Conservation (phyloP, 2,329 filamentous ascomycete species). For the Moelleriella libera region DNA sequence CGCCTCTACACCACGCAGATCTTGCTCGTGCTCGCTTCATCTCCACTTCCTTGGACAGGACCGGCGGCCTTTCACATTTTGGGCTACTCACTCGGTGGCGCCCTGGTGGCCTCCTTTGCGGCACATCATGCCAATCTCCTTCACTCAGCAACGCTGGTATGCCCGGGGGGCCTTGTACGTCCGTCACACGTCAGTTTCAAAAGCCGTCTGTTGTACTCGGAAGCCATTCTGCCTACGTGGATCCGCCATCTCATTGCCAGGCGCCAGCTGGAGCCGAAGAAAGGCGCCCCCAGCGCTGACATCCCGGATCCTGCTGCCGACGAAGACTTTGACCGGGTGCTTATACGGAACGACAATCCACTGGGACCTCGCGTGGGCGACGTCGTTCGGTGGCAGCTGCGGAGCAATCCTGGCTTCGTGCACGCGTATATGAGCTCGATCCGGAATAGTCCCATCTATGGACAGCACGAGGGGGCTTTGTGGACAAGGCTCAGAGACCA, state of each 20-base stretch:
- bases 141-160: conserved; percentile 49
- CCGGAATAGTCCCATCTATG: conserved; percentile 53
- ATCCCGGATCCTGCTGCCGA: conserved; percentile 22
- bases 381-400: conserved; percentile 57
- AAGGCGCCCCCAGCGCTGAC: conserved; percentile 15
- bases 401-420: conserved; percentile 52
- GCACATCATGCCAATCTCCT: conserved; percentile 53
- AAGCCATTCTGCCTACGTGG: conserved; percentile 42
- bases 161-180: conserved; percentile 56
- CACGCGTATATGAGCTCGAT: conserved; percentile 58
- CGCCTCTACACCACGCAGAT: conserved; percentile 54
- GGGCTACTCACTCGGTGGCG: conserved; percentile 72
- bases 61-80: conserved; percentile 51
- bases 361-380: conserved; percentile 34
- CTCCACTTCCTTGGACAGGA: conserved; percentile 38
- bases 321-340: conserved; percentile 29
- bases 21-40: conserved; percentile 50
- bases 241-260: conserved; percentile 39
- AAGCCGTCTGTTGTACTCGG: conserved; percentile 48
- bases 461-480: conserved; percentile 32
- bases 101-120: conserved; percentile 56
- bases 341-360: conserved; percentile 36
- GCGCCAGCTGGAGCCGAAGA: conserved; percentile 30
- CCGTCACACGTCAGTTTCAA: conserved; percentile 43
- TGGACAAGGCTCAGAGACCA: conserved; percentile 44